Base-by-base conservation (phyloP, 805 yeast species). In the Candida xiaguanensis region DNA sequence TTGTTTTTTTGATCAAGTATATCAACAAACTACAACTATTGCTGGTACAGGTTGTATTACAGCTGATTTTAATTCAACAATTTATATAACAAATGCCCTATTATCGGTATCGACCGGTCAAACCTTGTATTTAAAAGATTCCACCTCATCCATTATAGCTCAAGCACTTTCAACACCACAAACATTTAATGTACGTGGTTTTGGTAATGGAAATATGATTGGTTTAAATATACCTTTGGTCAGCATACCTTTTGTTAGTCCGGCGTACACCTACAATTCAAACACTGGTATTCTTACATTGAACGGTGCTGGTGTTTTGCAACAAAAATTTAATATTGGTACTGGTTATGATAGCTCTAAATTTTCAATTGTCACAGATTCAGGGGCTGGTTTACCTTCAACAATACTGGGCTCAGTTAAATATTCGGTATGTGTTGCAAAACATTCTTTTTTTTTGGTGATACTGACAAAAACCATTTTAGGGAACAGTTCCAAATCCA, bases 11-110 rank as follows among this genome's bases (percentile, higher is more conserved):
- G 51, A 55, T 34, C 43, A 45, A 32, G 45, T 37, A n/a, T 59
- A 51, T 39, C 37, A 43, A 8, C 61, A 55, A 45, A 42, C 52
- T 11, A 47, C 56, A 15, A 36, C 17, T 22, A 47, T 59, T 26
- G 8, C 23, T 1, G 63, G 63, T 31, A 35, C 36, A 18, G 65
- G 65, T 36, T 59, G 65, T 28, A 28, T 28, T 5, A 43, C 52
- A 23, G 42, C 51, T 38, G 51, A 51, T 30, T 28, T 18, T 3
- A 46, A 47, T 19, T 45, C 56, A 11, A 34, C 45, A 27, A 26
- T 49, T 13, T 44, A 38, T 25, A 31, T 47, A 29, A 30, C 41
- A 18, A 46, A 47, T 25, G 43, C 51, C 4, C 39, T 39, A n/a
- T 39, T 50, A 9, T 40, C 48, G 9, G 47, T 52, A 9, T 39